Evolutionary conservation across 2,329 filamentous ascomycete genomes (phyloP), one percentile per base, ranked within the genome.

Genomic region (Parastagonospora nodorum): DNA sequence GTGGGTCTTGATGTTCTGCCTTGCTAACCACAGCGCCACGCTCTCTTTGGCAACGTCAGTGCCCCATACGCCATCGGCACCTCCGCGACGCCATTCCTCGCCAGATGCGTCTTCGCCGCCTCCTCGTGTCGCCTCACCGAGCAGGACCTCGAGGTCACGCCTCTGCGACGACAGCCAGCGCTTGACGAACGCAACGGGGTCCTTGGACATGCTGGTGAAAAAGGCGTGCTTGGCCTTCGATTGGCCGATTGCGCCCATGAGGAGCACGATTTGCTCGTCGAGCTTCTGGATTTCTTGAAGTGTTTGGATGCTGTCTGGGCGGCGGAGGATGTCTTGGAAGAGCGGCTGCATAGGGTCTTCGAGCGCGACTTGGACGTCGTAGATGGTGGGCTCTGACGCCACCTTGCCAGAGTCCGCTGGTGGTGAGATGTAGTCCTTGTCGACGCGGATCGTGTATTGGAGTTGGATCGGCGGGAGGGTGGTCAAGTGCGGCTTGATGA

Each of bases 161-260:
- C 92, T 92, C 78, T 99, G 94, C 12, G 88, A 93, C 66, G 87
- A 91, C 45, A 96, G 81, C 94, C 94, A 99, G 67, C 89, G 86
- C 58, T 84, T 86, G 53, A 97, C 82, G 66, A 97, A 97, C 10
- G 83, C 85, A 12, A 89, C 88, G 0, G 94, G 94, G 62, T 97
- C 92, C 57, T 88, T 84, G 51, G 86, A 84, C 57, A 97, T 80
- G 5, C 86, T 85, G 6, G 84, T 86, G 74, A 94, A 88, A 78
- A 99, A 99, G 12, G 87, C 84, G 71, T 96, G 90, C 71, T 96
- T 96, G 19, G 91, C 90, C 71, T 96, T 96, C 24, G 89, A 90
- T 60, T 92, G 86, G 27, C 87, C 83, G 38, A 97, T 83, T 1
- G 90, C 90, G 71, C 96, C 91, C 49, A 97, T 80, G 15, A 96